Evolutionary conservation across 2,329 filamentous ascomycete genomes (phyloP).

Genomic region (Phialocephala subalpina): DNA sequence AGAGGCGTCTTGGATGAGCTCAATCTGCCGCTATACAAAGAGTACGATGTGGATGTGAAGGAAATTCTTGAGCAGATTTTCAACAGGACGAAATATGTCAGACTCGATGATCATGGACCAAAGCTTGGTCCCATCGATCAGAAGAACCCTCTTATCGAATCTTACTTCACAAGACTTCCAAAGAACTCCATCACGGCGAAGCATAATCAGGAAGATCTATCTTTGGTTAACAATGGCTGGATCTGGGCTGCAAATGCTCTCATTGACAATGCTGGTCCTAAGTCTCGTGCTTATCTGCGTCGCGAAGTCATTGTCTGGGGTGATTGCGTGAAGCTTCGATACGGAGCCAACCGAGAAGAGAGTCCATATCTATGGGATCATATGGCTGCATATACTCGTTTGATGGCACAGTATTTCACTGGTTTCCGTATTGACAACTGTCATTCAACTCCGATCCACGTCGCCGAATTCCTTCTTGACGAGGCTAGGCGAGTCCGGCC

Average conservation of each 20-base stretch:
- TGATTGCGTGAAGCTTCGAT: constrained; percentile 96
- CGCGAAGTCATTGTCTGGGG: constrained; percentile 98
- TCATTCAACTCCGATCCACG: constrained; percentile 93
- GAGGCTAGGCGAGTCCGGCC: constrained; percentile 89
- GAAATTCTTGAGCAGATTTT: constrained; percentile 91
- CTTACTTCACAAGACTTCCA: constrained; percentile 92
- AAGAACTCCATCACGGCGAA: constrained; percentile 79
- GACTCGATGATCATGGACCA: constrained; percentile 91
- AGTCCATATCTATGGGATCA: constrained; percentile 95
- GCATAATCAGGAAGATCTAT: constrained; percentile 78
- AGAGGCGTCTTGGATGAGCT: constrained; percentile 77
- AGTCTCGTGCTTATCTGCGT: constrained; percentile 91
- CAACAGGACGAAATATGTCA: constrained; percentile 94
- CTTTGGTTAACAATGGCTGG: constrained; percentile 96
- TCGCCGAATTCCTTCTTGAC: constrained; percentile 94
- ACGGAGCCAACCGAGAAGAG: constrained; percentile 81
- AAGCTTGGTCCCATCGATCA: constrained; percentile 81
- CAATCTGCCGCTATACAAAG: constrained; percentile 88
- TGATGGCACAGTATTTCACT: constrained; percentile 93
- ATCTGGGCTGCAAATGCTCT: constrained; percentile 97
- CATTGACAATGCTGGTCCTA: constrained; percentile 89
- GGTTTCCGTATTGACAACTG: constrained; percentile 98
- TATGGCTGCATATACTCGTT: constrained; percentile 90
- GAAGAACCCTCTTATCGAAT: constrained; percentile 84
- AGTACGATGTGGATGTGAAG: constrained; percentile 85